Conservation (phyloP, 192 early-diverging fungal genomes). For the Entrophospora sp. region DNA sequence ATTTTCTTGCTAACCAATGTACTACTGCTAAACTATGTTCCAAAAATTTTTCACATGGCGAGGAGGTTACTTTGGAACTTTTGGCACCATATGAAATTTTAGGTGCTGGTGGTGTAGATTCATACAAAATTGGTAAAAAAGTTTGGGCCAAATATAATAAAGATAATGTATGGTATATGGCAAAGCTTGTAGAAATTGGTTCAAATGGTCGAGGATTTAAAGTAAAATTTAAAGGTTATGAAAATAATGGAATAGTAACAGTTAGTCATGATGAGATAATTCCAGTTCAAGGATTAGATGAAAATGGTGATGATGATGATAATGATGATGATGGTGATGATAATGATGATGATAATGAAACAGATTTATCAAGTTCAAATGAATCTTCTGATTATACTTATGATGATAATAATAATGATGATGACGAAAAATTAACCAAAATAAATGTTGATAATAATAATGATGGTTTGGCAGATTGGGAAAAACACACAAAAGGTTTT, state of each 20-base stretch:
- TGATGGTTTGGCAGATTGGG: constrained; percentile 2
- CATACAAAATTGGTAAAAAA: constrained; percentile 1
- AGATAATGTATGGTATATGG: constrained; percentile 6
- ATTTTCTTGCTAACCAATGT: not conserved
- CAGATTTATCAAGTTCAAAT: not conserved
- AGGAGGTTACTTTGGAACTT: not conserved
- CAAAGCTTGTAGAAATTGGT: not conserved
- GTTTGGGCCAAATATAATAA: constrained; percentile 1
- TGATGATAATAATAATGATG: not conserved
- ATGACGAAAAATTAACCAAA: not conserved
- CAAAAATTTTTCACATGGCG: not conserved
- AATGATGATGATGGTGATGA: not conserved
- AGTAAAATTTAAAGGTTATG: constrained; percentile 8
- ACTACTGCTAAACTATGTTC: not conserved
- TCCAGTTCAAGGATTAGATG: not conserved
- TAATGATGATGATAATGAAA: not conserved
- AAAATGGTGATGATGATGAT: not conserved
- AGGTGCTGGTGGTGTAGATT: not conserved
- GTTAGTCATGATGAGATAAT: constrained; percentile 3
- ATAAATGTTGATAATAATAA: not conserved
- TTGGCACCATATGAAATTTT: constrained; percentile 4
- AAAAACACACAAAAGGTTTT: constrained; percentile 14
- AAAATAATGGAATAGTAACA: not conserved
- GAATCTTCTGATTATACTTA: too few relatives aligned
- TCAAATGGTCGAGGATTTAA: not conserved